These are phyloP conservation scores for Omphalea diandra DNA, from an alignment of 441 rosid genomes.

Conservation along the genomic window DNA sequence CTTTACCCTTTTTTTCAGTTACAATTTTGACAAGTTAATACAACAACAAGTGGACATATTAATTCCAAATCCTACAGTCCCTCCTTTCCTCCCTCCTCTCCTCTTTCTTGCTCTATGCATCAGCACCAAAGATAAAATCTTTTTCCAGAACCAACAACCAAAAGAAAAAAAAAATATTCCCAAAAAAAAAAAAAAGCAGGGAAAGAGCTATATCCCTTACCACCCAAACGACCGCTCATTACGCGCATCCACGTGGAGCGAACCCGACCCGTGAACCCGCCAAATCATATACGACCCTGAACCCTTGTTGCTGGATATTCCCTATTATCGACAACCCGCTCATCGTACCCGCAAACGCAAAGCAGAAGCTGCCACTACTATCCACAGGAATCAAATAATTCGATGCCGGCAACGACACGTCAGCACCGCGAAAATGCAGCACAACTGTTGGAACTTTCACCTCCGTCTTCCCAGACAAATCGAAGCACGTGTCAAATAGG, in stretches of 20 bases:
- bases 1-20: neutral
- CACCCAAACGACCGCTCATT: slow-evolving; percentile 4
- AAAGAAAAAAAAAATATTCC: neutral
- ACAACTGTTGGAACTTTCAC: slow-evolving; percentile 95
- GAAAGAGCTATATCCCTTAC: slow-evolving; percentile 12
- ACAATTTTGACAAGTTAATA: slow-evolving; percentile 6
- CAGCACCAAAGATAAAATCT: slow-evolving; percentile 16
- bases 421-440: slow-evolving; percentile 75
- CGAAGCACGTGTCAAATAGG: slow-evolving; percentile 85
- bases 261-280: slow-evolving; percentile 78
- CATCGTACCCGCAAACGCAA: slow-evolving; percentile 84
- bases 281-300: slow-evolving; percentile 78
- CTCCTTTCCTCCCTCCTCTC: neutral
- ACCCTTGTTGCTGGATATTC: slow-evolving; percentile 89
- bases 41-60: slow-evolving; percentile 3
- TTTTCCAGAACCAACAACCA: neutral
- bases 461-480: slow-evolving; percentile 69
- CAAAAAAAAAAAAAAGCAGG: neutral
- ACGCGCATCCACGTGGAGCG: slow-evolving; percentile 73
- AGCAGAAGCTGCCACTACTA: slow-evolving; percentile 68
- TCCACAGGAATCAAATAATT: slow-evolving; percentile 86
- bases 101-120: too few relatives aligned
- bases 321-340: slow-evolving; percentile 83
- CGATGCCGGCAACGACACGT: slow-evolving; percentile 79
- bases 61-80: slow-evolving; percentile 17